Base-by-base conservation (phyloP, 164 flowering plant genomes). In the Brasenia schreberi region DNA sequence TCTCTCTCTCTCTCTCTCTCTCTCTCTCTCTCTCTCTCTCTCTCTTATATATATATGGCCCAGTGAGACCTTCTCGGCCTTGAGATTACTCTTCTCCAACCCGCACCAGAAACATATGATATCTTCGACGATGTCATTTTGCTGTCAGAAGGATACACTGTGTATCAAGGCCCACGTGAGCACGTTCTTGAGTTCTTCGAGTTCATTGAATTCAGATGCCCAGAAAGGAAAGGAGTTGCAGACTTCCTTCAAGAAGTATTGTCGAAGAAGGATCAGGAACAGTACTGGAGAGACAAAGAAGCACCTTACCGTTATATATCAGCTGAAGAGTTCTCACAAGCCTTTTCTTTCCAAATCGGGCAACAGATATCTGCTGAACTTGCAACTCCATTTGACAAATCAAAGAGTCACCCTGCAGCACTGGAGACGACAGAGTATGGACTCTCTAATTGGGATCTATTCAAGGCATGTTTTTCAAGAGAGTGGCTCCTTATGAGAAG, bases 381-480 rank as follows among this genome's bases (percentile, higher is more conserved):
- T 44, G 58, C 72, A 3, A 72, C 76, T 69, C 91, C 91, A 67
- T 85, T 78, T 68, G 89, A 87, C 67, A 84, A 73, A 69, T 64
- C 82, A 56, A 77, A 53, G 49, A 64, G 75, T 7, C 93, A 85
- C 68, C 89, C 85, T 16, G 84, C 83, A 63, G 89, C 93, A 7
- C 67, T 89, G 42, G 96, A 80, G 66, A 85, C 45, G 59, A 71
- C 81, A 27, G 84, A 83, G 72, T 89, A 85, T 70, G 89, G 88
- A 6, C 76, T 89, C 39, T 80, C 92, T 52, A 84, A 75, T 43
- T 73, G 75, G 85, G 92, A 89, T 43, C 81, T 89, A 52, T 85
- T 86, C 63, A 84, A 77, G 74, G 88, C 94, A 12, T 86, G 90
- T 66, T 86, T 87, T 64, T 65, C 87, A 11, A 78, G 96, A 68